Percentiles rank a stretch among this genome's conserved stretches.
phyloP scores from a whole-genome alignment of 768 basidiomycete species.

The Lentinula aciculospora region DNA sequence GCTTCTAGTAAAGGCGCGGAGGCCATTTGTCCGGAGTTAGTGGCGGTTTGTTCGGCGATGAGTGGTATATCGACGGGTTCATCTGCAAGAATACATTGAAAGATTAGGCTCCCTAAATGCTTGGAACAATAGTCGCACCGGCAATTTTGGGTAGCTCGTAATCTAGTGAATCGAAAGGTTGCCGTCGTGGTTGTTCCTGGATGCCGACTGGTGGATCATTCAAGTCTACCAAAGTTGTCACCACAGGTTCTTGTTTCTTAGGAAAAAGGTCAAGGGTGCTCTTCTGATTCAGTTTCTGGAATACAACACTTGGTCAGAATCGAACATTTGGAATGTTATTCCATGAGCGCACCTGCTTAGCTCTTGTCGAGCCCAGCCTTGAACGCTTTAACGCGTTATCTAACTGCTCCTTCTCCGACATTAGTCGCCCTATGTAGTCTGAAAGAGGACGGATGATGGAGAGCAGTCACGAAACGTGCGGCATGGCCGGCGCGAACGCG shows the following conservation, averaged over 20 bases:
- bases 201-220: background rate
- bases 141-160: background rate
- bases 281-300: constrained; percentile 15
- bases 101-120: background rate
- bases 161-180: background rate
- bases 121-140: background rate
- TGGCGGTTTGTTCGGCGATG: background rate
- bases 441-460: no score
- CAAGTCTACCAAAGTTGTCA: background rate
- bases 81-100: background rate
- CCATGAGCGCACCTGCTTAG: constrained; percentile 19
- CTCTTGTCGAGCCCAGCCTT: constrained; percentile 13
- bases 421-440: constrained; percentile 18
- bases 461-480: no score
- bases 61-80: background rate
- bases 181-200: background rate
- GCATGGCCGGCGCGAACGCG: background rate
- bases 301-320: background rate
- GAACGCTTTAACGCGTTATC: background rate
- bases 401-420: constrained; percentile 16
- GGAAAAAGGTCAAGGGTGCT: constrained; percentile 19
- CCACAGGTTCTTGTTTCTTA: constrained; percentile 1
- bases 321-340: background rate
- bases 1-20: background rate
- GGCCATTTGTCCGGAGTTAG: background rate